Conservation (phyloP, 139 green algal species). For the Coelastrella sp. region DNA sequence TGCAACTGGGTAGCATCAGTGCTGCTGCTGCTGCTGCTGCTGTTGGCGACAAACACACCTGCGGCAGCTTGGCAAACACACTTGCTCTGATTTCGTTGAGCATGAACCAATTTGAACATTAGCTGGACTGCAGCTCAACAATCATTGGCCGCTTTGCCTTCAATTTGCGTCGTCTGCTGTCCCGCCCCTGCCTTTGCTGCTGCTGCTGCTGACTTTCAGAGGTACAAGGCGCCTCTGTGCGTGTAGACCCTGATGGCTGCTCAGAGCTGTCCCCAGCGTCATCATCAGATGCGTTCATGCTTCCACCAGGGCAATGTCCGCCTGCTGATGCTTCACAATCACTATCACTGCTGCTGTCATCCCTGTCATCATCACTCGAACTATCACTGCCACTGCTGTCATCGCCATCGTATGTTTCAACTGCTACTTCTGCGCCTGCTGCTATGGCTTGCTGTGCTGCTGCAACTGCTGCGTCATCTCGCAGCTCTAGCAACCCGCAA, state of each 20-base stretch:
- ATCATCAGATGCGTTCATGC: background rate
- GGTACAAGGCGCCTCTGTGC: background rate
- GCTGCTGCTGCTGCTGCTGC: too few relatives aligned
- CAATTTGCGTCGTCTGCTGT: background rate
- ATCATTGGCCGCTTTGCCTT: constrained; percentile 41
- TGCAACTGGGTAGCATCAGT: too few relatives aligned
- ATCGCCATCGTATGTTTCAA: constrained; percentile 43
- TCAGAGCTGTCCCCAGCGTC: background rate
- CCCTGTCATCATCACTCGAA: background rate
- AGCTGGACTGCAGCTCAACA: background rate
- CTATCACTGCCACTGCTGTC: constrained; percentile 19
- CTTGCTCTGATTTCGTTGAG: too few relatives aligned
- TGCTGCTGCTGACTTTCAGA: background rate
- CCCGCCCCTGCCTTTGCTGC: constrained; percentile 15
- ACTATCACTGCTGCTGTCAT: background rate
- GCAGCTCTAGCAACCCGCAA: constrained; percentile 59
- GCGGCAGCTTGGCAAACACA: too few relatives aligned
- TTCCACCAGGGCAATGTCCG: background rate
- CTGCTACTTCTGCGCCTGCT: constrained; percentile 25
- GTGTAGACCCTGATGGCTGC: background rate
- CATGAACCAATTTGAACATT: background rate
- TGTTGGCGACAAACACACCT: too few relatives aligned
- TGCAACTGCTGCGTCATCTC: constrained; percentile 47
- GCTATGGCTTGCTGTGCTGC: constrained; percentile 55
- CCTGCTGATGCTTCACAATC: background rate